Evolutionary conservation across 1,284 basidiomycete species (phyloP).

Genomic region (Volvariella surrecta): DNA sequence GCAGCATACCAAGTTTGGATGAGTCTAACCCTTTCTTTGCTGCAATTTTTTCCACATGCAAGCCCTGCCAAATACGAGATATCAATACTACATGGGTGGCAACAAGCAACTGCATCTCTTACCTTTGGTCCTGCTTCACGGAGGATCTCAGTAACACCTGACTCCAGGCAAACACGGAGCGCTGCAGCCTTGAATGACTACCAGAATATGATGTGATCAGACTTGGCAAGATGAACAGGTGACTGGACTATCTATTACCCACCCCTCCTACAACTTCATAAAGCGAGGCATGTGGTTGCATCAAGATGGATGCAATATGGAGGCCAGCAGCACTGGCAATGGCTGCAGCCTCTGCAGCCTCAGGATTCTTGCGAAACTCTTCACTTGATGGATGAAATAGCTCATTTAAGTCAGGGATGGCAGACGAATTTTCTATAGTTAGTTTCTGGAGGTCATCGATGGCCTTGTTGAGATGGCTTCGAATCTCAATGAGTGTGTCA

Average conservation of each 20-base stretch:
- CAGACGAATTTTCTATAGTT: slow-evolving; percentile 10
- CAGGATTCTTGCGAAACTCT: slow-evolving; percentile 19
- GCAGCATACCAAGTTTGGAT: slow-evolving; percentile 23
- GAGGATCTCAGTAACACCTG: slow-evolving; percentile 27
- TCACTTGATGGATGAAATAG: slow-evolving; percentile 22
- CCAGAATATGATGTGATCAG: too few species aligned
- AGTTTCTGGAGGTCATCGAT: slow-evolving; percentile 16
- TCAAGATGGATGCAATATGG: slow-evolving; percentile 26
- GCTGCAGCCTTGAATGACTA: slow-evolving; percentile 4
- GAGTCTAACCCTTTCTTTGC: slow-evolving; percentile 19
- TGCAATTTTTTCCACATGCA: slow-evolving; percentile 27
- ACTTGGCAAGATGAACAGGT: too few species aligned
- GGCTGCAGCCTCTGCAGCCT: slow-evolving; percentile 21
- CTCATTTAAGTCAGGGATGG: slow-evolving; percentile 16
- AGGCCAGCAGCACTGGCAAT: slow-evolving; percentile 26
- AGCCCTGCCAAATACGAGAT: slow-evolving; percentile 14
- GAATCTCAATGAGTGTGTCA: too few species aligned
- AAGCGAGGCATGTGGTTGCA: slow-evolving; percentile 21
- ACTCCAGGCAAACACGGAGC: slow-evolving; percentile 20
- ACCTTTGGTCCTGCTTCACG: slow-evolving; percentile 27
- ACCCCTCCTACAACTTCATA: slow-evolving; percentile 21
- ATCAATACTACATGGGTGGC: neutral
- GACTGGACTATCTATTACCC: slow-evolving; percentile 12
- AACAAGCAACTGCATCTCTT: neutral
- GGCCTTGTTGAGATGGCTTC: slow-evolving; percentile 15